These are phyloP conservation scores for Zopfochytrium polystomum DNA, from an alignment of 371 early-diverging fungal species.

Conservation along the genomic window DNA sequence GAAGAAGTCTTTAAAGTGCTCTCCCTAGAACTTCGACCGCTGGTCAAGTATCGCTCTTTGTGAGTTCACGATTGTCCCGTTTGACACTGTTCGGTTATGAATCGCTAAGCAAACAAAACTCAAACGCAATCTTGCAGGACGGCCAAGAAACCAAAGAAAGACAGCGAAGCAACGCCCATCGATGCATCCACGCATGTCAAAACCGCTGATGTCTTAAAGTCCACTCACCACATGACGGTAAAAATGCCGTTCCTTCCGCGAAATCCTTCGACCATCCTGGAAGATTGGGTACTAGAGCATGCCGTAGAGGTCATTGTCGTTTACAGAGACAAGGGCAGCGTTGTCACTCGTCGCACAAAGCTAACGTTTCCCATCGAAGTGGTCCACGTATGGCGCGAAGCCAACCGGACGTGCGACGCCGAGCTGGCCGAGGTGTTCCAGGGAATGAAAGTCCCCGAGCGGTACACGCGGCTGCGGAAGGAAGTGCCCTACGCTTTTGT, in stretches of 20 bases:
- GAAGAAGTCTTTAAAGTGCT: too few species aligned
- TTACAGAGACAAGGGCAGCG: not conserved
- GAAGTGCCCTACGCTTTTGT: not conserved
- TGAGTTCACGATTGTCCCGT: not conserved
- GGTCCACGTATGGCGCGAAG: not conserved
- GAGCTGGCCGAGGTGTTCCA: not conserved
- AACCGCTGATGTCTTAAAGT: not conserved
- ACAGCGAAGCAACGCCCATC: not conserved
- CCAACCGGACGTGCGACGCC: not conserved
- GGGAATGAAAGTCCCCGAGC: not conserved
- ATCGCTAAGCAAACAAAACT: not conserved
- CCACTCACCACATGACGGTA: not conserved
- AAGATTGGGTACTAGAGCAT: not conserved
- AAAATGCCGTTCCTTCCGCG: not conserved
- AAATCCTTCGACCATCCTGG: not conserved
- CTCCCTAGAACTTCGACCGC: not conserved
- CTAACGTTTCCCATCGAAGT: not conserved
- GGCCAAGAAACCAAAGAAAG: not conserved
- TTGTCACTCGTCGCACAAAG: not conserved
- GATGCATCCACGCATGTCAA: not conserved
- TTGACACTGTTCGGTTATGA: too few species aligned
- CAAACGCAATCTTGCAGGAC: not conserved
- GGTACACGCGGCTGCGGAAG: not conserved
- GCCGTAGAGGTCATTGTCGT: not conserved
- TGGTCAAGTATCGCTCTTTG: not conserved